Conservation (phyloP, 257 asterid genomes). For the Nyctanthes arbortristis region DNA sequence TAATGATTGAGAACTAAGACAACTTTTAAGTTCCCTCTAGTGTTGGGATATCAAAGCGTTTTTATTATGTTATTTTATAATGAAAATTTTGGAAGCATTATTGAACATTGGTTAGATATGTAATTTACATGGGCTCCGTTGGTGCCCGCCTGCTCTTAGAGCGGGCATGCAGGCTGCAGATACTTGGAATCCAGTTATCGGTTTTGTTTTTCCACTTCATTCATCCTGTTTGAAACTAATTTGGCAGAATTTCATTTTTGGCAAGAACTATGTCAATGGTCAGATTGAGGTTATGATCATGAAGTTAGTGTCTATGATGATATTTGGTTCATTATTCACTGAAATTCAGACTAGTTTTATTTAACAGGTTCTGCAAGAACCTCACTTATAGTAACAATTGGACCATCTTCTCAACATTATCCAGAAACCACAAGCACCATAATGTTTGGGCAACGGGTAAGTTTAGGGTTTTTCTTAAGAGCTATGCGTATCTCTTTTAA, state of each 20-base stretch:
- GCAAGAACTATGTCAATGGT: conserved; percentile 1
- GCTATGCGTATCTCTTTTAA: background rate
- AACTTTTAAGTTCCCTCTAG: background rate
- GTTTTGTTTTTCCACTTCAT: background rate
- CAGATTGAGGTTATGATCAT: background rate
- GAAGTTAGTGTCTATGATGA: background rate
- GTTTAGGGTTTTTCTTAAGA: conserved; percentile 23
- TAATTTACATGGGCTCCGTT: background rate
- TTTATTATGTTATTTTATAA: background rate
- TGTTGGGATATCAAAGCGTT: background rate
- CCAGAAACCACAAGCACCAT: conserved; percentile 90
- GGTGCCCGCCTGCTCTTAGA: background rate
- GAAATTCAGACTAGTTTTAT: conserved; percentile 21
- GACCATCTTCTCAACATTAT: conserved; percentile 85
- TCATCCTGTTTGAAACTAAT: background rate
- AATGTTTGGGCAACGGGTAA: conserved; percentile 92
- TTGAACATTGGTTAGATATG: background rate
- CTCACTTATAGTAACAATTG: conserved; percentile 75
- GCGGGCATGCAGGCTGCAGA: background rate
- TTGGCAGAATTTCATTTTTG: background rate
- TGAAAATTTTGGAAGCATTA: background rate
- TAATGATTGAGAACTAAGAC: background rate
- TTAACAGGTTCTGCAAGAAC: conserved; percentile 92
- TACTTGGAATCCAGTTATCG: background rate
- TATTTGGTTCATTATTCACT: conserved; percentile 11